Evolutionary conservation across 768 basidiomycete genomes (phyloP), one percentile per base, ranked within the genome.

Genomic region (Tricholomella constricta): DNA sequence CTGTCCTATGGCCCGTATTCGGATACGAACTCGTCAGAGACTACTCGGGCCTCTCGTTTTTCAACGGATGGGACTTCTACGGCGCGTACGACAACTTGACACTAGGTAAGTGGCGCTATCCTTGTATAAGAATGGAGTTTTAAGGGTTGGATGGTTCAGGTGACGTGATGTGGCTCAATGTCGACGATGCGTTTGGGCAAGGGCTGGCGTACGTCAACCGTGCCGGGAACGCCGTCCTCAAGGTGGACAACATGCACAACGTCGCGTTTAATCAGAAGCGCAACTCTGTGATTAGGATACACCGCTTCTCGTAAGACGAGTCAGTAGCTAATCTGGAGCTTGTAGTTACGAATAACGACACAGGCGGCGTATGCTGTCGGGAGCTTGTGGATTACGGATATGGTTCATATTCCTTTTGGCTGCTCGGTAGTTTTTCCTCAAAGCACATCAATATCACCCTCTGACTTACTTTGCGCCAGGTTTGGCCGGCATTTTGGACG

Each of bases 241-340:
- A 78, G 60, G 89, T 92, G 6, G 90, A 92, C 73, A 89, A 90
- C 62, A 68, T 70, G 7, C 82, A 82, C 10, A 75, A 76, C 40
- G 78, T 90, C 1, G 67, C 73, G 14, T 68, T 65, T 40, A 78
- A 80, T 50, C 61, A 80, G 38, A 78, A 80, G 58, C 72, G 86
- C 20, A 80, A 85, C 57, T 78, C 88, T 25, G 88, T 90, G 54
- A 52, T 74, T 75, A 29, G 29, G n/a, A 25, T 42, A 20, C 36
- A 3, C 49, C 14, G 32, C 26, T 27, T 1, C n/a, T n/a, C n/a
- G n/a, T n/a, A n/a, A n/a, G n/a, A n/a, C n/a, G n/a, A n/a, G 38
- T 36, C 42, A 19, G 51, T 25, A 41, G 11, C 25, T 38, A 19
- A 49, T 27, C 31, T 37, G 1, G 31, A 20, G 42, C 52, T 43